Evolutionary conservation across 495 filamentous ascomycete species (phyloP).

Genomic region (Hyaloscypha hepaticicola): DNA sequence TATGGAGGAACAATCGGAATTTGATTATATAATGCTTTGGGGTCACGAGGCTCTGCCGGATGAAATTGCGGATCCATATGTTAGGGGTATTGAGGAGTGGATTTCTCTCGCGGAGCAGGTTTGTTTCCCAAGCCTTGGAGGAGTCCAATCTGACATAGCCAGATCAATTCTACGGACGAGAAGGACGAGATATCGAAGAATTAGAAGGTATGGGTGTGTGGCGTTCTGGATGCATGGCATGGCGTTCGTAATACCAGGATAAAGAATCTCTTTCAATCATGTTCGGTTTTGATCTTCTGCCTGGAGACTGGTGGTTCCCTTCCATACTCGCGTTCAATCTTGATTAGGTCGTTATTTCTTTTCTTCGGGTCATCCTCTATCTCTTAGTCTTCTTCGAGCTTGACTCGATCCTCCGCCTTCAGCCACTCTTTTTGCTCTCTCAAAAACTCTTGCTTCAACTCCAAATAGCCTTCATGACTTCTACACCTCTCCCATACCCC

Average conservation of each 20-base stretch:
- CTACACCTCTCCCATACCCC: constrained; percentile 44
- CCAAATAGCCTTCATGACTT: constrained; percentile 39
- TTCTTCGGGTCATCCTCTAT: not conserved
- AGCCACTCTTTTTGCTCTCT: constrained; percentile 23
- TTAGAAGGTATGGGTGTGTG: not conserved
- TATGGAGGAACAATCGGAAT: constrained; percentile 60
- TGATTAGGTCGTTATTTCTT: not conserved
- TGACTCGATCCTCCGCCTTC: not conserved
- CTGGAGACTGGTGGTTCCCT: not conserved
- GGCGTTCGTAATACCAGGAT: constrained; percentile 18
- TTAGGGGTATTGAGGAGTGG: constrained; percentile 78
- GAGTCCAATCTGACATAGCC: constrained; percentile 5
- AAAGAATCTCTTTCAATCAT: not conserved
- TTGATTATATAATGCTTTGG: constrained; percentile 81
- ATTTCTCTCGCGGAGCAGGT: constrained; percentile 63
- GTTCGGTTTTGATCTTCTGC: not conserved
- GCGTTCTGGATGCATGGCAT: constrained; percentile 16
- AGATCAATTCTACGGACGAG: constrained; percentile 26
- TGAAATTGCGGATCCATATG: constrained; percentile 51
- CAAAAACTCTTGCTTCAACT: constrained; percentile 21
- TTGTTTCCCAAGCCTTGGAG: not conserved
- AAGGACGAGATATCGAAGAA: constrained; percentile 1
- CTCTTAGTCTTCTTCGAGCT: constrained; percentile 9
- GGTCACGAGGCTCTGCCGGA: constrained; percentile 63
- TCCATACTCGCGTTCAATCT: not conserved